Evolutionary conservation across 495 filamentous ascomycete genomes (phyloP).

Genomic region (Hypoxylon intermedium): DNA sequence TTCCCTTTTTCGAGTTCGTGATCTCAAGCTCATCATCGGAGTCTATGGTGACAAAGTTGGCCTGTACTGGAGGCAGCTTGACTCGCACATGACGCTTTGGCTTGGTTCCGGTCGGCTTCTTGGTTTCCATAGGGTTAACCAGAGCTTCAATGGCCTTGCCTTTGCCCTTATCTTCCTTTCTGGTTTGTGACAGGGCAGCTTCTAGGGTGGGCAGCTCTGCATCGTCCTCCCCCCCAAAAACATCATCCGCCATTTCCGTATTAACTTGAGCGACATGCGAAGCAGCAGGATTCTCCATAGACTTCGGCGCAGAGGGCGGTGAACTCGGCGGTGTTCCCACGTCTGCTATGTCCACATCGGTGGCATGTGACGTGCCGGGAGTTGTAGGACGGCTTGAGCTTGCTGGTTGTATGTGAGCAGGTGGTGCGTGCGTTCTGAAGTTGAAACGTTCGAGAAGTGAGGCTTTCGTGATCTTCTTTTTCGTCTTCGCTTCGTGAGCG

Average conservation of each 20-base stretch:
- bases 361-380: constrained; percentile 48
- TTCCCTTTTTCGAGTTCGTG: constrained; percentile 43
- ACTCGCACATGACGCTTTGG: constrained; percentile 51
- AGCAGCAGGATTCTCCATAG: not conserved
- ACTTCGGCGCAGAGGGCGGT: constrained; percentile 45
- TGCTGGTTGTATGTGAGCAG: constrained; percentile 49
- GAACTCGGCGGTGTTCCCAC: constrained; percentile 63
- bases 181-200: constrained; percentile 27
- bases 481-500: constrained; percentile 85
- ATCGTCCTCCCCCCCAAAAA: constrained; percentile 25
- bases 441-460: constrained; percentile 86
- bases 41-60: constrained; percentile 39
- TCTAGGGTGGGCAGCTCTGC: constrained; percentile 46
- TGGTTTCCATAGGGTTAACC: constrained; percentile 10
- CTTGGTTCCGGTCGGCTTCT: constrained; percentile 20
- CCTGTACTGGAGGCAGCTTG: constrained; percentile 46
- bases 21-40: constrained; percentile 51
- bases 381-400: constrained; percentile 52
- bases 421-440: constrained; percentile 58
- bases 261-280: constrained; percentile 12
- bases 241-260: not conserved
- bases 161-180: constrained; percentile 61
- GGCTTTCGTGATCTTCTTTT: constrained; percentile 88
- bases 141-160: constrained; percentile 50
- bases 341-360: constrained; percentile 54